Conservation (phyloP, 345 rosid genomes). For the Lumnitzera littorea region DNA sequence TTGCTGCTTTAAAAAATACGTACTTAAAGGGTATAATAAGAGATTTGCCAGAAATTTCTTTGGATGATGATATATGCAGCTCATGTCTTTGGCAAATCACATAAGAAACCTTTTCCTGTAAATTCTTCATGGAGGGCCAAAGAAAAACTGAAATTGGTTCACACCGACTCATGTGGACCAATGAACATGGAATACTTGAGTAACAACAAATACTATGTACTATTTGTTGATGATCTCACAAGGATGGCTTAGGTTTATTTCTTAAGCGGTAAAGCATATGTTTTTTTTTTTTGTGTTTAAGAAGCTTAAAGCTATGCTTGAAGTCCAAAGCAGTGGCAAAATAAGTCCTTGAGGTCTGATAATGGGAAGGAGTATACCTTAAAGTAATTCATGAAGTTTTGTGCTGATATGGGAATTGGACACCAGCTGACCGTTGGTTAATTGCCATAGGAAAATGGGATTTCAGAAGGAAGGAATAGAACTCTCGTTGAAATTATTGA, state of each 20-base stretch:
- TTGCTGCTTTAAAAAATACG: no score
- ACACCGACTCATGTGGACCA: no score
- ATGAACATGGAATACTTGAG: no score
- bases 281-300: not conserved
- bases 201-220: no score
- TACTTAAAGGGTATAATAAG: no score
- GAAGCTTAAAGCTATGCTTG: not conserved
- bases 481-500: not conserved
- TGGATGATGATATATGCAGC: no score
- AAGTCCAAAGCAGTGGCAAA: not conserved
- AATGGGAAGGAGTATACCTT: not conserved
- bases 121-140: no score
- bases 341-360: not conserved
- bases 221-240: not conserved
- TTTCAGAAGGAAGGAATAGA: not conserved
- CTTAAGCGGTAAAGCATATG: not conserved
- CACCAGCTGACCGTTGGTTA: not conserved
- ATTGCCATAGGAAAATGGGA: not conserved
- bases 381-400: not conserved
- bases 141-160: no score
- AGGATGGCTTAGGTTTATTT: not conserved
- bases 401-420: not conserved
- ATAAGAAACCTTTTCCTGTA: no score
- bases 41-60: no score
- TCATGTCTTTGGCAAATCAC: no score